Conservation (phyloP, 2,329 filamentous ascomycete species). For the Amesomyces nigricolor region DNA sequence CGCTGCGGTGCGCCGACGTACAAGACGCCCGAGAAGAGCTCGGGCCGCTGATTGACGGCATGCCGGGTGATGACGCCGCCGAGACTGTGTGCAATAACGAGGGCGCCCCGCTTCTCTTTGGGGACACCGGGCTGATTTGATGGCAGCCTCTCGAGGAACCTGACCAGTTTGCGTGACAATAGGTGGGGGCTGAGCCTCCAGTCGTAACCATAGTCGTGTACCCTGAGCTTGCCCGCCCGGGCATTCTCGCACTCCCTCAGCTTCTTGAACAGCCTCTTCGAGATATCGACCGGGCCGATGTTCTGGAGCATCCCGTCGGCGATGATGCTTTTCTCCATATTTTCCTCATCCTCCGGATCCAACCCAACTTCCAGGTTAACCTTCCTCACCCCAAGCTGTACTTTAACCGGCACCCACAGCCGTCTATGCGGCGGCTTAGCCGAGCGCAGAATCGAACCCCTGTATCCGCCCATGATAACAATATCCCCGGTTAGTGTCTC, state of each 20-base stretch:
- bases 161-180: conserved; percentile 64
- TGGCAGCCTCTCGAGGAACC: conserved; percentile 67
- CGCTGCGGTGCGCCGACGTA: conserved; percentile 81
- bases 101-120: conserved; percentile 58
- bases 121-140: conserved; percentile 60
- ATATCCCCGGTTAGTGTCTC: conserved; percentile 74
- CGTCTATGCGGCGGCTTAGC: conserved; percentile 78
- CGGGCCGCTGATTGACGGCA: conserved; percentile 76
- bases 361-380: conserved; percentile 86
- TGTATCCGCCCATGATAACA: conserved; percentile 83
- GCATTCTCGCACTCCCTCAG: conserved; percentile 69
- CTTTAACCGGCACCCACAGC: conserved; percentile 89
- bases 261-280: conserved; percentile 72
- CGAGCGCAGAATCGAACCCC: conserved; percentile 83
- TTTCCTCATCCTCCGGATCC: conserved; percentile 73
- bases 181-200: conserved; percentile 83
- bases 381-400: conserved; percentile 84
- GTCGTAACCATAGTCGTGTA: conserved; percentile 92
- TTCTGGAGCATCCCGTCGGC: conserved; percentile 85
- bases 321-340: conserved; percentile 76
- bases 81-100: conserved; percentile 79
- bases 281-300: conserved; percentile 88
- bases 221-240: conserved; percentile 61
- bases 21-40: conserved; percentile 78
- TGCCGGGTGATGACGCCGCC: conserved; percentile 85